Evolutionary conservation across 805 yeast genomes (phyloP), one percentile per base, ranked within the genome.

Genomic region (Groenewaldozyma salmanticensis): DNA sequence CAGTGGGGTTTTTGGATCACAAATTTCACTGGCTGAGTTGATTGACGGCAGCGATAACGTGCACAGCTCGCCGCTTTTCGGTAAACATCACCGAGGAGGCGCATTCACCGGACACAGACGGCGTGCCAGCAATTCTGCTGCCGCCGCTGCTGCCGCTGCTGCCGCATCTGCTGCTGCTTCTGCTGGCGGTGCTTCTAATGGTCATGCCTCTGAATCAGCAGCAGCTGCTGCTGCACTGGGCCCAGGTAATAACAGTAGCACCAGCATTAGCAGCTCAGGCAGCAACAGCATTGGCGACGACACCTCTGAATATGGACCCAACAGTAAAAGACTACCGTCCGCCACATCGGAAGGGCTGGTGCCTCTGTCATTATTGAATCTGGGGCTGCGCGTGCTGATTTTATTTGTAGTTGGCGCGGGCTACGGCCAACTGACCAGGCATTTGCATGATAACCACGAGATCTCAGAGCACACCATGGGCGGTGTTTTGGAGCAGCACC

Each of bases 1-100:
- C 15, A 49, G 53, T 7, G 64, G 59, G 15, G 66, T 64, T 27
- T 64, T 64, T 46, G 68, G 68, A 5, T 59, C 67, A 9, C 52
- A 53, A 24, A 60, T 58, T 9, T 55, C 63, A 22, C 55, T 64
- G 27, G 58, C 61, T 1, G 68, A 64, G 46, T 54, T 60, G 34
- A 54, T 51, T 27, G 51, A 38, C n/a, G 31, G 11, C 20, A 22
- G 13, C 7, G 13, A 24, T 24, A 24, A 24, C 13, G 29, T 9
- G 7, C 11, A 24, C 13, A 24, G 29, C 13, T 7, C 7, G 13
- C 7, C 29, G 29, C 11, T 9, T 7, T 9, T 13, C 7, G 7
- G 7, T 24, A 7, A 24, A 9, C 29, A 13, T 24, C 7, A 24
- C 7, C 27, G 29, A 27, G 16, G 11, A 11, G 17, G 21, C 18